Evolutionary conservation across 2,329 filamentous ascomycete species (phyloP).

Genomic region (Aspergillus melleus): DNA sequence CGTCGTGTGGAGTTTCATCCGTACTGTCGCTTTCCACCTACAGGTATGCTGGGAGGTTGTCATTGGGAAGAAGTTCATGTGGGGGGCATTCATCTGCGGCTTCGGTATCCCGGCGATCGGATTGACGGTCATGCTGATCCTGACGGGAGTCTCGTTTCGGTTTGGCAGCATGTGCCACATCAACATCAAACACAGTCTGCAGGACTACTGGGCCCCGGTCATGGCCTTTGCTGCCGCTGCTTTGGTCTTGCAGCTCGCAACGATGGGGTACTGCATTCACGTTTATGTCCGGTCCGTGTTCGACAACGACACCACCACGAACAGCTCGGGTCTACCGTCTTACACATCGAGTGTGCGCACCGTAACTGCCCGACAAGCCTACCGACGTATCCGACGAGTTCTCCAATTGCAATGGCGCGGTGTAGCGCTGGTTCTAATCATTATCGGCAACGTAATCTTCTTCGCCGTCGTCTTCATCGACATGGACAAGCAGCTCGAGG

Average conservation of each 20-base stretch:
- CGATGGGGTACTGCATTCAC: conserved; percentile 89
- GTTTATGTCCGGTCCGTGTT: conserved; percentile 84
- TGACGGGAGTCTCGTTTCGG: conserved; percentile 91
- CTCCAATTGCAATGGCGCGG: conserved; percentile 93
- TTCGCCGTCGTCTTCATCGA: conserved; percentile 90
- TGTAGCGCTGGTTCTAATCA: conserved; percentile 84
- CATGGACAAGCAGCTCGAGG: conserved; percentile 70
- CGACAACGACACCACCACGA: conserved; percentile 68
- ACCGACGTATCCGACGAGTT: conserved; percentile 80
- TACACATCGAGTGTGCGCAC: conserved; percentile 74
- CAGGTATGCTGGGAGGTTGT: conserved; percentile 98
- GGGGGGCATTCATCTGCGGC: conserved; percentile 73
- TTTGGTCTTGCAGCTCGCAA: conserved; percentile 77
- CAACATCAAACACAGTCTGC: conserved; percentile 81
- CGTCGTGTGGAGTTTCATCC: conserved; percentile 84
- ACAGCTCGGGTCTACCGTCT: conserved; percentile 68
- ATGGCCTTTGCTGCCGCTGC: conserved; percentile 75
- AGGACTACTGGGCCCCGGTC: conserved; percentile 87
- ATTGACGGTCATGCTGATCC: conserved; percentile 71
- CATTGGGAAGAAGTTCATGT: conserved; percentile 87
- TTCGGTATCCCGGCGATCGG: conserved; percentile 82
- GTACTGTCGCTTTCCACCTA: conserved; percentile 87
- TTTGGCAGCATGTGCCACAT: conserved; percentile 93
- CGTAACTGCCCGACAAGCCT: conserved; percentile 84
- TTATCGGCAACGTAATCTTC: conserved; percentile 88